Conservation (phyloP, 2,329 filamentous ascomycete species). For the Botrytis squamosa region DNA sequence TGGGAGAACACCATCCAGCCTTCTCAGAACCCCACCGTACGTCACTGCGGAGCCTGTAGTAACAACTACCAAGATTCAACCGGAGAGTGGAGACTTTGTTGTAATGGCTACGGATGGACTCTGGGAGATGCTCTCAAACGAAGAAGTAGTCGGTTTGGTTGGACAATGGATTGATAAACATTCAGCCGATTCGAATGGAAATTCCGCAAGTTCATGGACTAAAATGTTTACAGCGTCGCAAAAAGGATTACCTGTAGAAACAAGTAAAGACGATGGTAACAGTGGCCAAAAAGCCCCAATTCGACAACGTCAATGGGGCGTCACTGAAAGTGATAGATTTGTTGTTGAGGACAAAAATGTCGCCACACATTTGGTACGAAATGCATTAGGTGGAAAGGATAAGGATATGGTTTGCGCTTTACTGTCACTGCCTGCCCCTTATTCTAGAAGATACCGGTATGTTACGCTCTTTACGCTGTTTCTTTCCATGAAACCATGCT, state of each 20-base stretch:
- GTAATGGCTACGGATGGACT: constrained; percentile 95
- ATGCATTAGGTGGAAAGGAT: constrained; percentile 90
- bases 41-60: constrained; percentile 95
- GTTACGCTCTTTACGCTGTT: constrained; percentile 31
- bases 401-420: constrained; percentile 91
- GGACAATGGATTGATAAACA: constrained; percentile 95
- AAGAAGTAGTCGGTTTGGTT: constrained; percentile 94
- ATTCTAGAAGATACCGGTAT: constrained; percentile 85
- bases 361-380: constrained; percentile 91
- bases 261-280: constrained; percentile 48
- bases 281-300: constrained; percentile 85
- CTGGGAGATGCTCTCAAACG: constrained; percentile 99
- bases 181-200: constrained; percentile 37
- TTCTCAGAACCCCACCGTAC: constrained; percentile 89
- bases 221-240: constrained; percentile 58
- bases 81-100: constrained; percentile 87
- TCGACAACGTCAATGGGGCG: constrained; percentile 86
- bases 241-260: constrained; percentile 72
- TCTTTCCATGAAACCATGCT: constrained; percentile 15
- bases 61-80: constrained; percentile 88
- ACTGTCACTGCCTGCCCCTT: constrained; percentile 86
- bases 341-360: constrained; percentile 94
- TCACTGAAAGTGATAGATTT: constrained; percentile 76
- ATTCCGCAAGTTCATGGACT: constrained; percentile 61
- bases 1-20: constrained; percentile 70